Conservation (phyloP, 257 asterid genomes). For the Plantago major region DNA sequence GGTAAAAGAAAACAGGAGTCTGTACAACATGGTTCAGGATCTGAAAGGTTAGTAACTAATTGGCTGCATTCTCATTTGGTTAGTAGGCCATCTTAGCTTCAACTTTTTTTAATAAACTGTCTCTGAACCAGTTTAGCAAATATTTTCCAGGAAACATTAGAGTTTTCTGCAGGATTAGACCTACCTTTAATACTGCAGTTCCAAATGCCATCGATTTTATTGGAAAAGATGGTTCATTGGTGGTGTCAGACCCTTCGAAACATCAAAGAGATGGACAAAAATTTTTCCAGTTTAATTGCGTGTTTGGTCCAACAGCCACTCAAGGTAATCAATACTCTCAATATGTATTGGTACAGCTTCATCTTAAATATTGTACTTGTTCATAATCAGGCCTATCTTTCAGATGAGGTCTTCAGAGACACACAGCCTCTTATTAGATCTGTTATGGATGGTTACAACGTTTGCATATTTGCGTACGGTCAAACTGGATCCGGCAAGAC, state of each 20-base stretch:
- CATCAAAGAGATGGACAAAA: slow-evolving; percentile 59
- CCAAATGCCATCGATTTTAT: slow-evolving; percentile 51
- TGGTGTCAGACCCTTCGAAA: slow-evolving; percentile 53
- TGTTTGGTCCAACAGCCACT: slow-evolving; percentile 69
- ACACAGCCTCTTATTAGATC: slow-evolving; percentile 76
- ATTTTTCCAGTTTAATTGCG: slow-evolving; percentile 65
- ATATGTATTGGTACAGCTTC: slow-evolving; percentile 8
- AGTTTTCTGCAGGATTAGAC: slow-evolving; percentile 90
- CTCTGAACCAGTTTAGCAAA: no score
- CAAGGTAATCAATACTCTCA: slow-evolving; percentile 49
- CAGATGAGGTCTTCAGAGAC: slow-evolving; percentile 74
- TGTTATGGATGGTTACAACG: slow-evolving; percentile 90
- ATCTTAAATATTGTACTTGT: slow-evolving; percentile 5
- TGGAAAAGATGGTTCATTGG: slow-evolving; percentile 79
- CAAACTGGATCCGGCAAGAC: slow-evolving; percentile 99
- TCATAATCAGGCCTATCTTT: slow-evolving; percentile 15
- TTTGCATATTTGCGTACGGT: slow-evolving; percentile 86
- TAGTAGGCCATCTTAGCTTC: not conserved
- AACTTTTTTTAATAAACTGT: not conserved
- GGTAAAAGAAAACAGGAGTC: slow-evolving; percentile 68
- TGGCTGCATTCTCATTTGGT: not conserved
- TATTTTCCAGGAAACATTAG: slow-evolving; percentile 80
- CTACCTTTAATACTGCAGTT: slow-evolving; percentile 31
- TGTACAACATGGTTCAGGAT: slow-evolving; percentile 88
- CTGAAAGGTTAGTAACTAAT: slow-evolving; percentile 51